Base-by-base conservation (phyloP, 306 rosid species). In the Vigna nakashimae region DNA sequence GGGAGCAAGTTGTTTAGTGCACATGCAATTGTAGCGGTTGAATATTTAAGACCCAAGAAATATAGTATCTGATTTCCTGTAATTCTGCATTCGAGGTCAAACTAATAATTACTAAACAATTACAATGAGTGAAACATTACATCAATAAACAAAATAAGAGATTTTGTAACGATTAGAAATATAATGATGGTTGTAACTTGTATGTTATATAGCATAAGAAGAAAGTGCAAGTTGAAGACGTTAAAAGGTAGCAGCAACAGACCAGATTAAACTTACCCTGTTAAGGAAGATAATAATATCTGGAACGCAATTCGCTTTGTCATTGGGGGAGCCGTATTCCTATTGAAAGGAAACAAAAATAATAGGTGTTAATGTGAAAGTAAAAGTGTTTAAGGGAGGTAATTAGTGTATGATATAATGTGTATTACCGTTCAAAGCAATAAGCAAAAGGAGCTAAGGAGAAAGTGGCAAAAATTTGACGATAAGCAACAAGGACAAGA, bases 391-490 rank as follows among this genome's bases (percentile, higher is more conserved):
- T 30, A 30, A 30, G 1, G 34, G 34, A 30, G 34, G 34, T 30
- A 4, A 30, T 30, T 30, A 10, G 12, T 10, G 16, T 3, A 56
- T 20, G 26, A 9, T 13, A 7, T 3, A 18, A 26, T 30, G 1
- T 64, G 11, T 3, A 42, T 43, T 72, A 93, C 98, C 98, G 43
- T 80, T 95, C 98, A 1, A 89, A 46, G 60, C 53, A 80, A 51
- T 70, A 89, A 75, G 98, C 94, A 9, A 91, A 82, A 20, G 98
- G 98, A 75, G 86, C 90, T 45, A 92, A 84, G 82, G 92, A 80
- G 0, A 74, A 0, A 12, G 96, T 84, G 0, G 90, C 98, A 74
- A 95, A 91, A 45, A 95, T 71, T 79, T 92, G 98, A 0, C 98
- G 80, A 57, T 95, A 95, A 60, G 96, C 89, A 49, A 90, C 98